Evolutionary conservation across 1,139 yeast species (phyloP).

Genomic region (Candida tropicalis): DNA sequence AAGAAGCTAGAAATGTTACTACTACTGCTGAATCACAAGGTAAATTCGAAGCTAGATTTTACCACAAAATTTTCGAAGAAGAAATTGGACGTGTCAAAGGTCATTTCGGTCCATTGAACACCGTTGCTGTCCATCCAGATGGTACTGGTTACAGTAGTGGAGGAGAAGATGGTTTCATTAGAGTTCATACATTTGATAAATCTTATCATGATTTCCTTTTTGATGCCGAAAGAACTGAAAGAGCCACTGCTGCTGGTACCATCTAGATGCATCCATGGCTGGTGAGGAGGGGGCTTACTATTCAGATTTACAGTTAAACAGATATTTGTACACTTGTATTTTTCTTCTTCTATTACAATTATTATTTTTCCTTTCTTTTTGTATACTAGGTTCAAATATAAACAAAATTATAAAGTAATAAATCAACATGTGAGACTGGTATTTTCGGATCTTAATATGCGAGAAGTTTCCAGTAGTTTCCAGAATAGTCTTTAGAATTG

Average conservation of each 20-base stretch:
- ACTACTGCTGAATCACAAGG: conserved; percentile 94
- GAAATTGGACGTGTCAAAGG: conserved; percentile 98
- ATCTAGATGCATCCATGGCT: conserved; percentile 7
- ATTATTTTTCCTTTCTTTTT: neutral
- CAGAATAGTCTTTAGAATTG: neutral
- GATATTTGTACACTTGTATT: neutral
- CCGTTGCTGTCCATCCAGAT: conserved; percentile 91
- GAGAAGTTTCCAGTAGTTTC: conserved; percentile 1
- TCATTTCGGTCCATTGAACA: conserved; percentile 97
- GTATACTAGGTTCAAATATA: conserved; percentile 3
- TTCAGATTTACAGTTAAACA: neutral
- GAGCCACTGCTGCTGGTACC: conserved; percentile 42
- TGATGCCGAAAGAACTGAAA: conserved; percentile 85
- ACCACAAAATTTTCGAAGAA: conserved; percentile 92
- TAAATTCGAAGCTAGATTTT: conserved; percentile 94
- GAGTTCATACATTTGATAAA: conserved; percentile 92
- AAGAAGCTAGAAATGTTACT: conserved; percentile 97
- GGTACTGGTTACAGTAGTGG: conserved; percentile 95
- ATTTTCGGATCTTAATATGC: too few relatives aligned
- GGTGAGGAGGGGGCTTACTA: neutral
- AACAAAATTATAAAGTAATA: neutral
- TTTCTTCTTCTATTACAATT: neutral
- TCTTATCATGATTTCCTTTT: conserved; percentile 89
- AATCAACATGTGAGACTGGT: neutral
- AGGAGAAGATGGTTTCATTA: conserved; percentile 97